A percentile compares a stretch with the other conserved stretches of the same genome.
Evolutionary conservation across 768 basidiomycete species (phyloP).

Genomic region (Pleurotus citrinopileatus): DNA sequence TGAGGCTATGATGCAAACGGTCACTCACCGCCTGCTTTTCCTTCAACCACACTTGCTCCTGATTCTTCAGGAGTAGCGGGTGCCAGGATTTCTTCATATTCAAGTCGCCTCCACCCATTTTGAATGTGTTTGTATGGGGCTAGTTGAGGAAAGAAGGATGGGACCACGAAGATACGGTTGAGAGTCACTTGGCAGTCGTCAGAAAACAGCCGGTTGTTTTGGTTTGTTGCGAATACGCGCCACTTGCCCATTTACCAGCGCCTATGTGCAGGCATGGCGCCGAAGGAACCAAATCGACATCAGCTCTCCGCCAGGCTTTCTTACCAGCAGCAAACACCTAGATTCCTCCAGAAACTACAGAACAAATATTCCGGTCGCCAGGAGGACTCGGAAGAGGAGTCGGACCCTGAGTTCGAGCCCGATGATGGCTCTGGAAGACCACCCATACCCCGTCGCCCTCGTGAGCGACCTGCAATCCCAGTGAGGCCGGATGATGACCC

Average conservation of each 20-base stretch:
- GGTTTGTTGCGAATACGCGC: background rate
- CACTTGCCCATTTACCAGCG: background rate
- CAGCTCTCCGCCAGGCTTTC: constrained; percentile 71
- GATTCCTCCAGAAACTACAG: constrained; percentile 66
- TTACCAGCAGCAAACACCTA: constrained; percentile 58
- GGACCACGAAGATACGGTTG: background rate
- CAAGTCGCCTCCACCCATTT: constrained; percentile 97
- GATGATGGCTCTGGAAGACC: constrained; percentile 66
- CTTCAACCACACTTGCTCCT: constrained; percentile 99
- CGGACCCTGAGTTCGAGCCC: constrained; percentile 54
- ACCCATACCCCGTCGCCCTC: constrained; percentile 62
- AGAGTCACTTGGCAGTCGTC: no score
- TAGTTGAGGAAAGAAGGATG: background rate
- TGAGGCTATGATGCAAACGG: background rate
- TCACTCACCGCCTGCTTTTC: constrained; percentile 89
- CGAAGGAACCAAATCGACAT: constrained; percentile 65
- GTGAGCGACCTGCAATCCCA: constrained; percentile 55
- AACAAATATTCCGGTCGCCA: constrained; percentile 54
- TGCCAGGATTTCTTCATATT: constrained; percentile 99
- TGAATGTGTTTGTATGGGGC: constrained; percentile 28
- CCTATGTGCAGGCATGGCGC: constrained; percentile 29
- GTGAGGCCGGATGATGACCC: constrained; percentile 64
- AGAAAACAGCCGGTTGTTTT: background rate
- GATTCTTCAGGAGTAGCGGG: constrained; percentile 95
- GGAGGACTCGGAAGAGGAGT: constrained; percentile 38